Evolutionary conservation across 768 basidiomycete species (phyloP), one percentile per base, ranked within the genome.

Genomic region (Lactifluus rugatus): DNA sequence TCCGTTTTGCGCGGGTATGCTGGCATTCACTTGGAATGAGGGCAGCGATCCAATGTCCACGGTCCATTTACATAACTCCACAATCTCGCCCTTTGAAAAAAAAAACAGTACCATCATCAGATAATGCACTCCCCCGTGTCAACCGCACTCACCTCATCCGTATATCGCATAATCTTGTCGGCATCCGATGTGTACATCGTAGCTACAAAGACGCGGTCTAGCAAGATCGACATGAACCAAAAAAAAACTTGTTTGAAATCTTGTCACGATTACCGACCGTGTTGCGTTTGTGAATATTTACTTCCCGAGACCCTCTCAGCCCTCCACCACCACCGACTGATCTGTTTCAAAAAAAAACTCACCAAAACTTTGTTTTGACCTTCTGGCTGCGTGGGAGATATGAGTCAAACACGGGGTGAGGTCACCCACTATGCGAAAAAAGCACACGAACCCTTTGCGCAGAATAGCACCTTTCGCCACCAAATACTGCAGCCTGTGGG

Each of bases 401-500:
- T 69, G 63, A 66, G 64, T 51, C 58, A 52, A 59, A 57, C 52
- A 52, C 42, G 21, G 19, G 26, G n/a, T n/a, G n/a, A n/a, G n/a
- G n/a, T n/a, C n/a, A n/a, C n/a, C n/a, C n/a, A n/a, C n/a, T n/a
- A n/a, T n/a, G n/a, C n/a, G n/a, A n/a, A n/a, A n/a, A n/a, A n/a
- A n/a, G 28, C 28, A 9, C 25, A 71, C 82, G 66, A 69, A 88
- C 87, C 87, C 90, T 72, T 91, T 92, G 59, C 89, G 79, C 63
- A 92, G 71, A 65, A 92, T 90, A 23, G 89, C 88, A 53, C 90
- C 89, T 72, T 90, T 92, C 61, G 83, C 82, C 54, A 93, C 89
- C 46, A 93, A 78, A 69, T 92, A 93, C 67, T 92, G 90, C 63
- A 93, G 71, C 64, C 90, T 92, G 66, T 89, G 65, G 19, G 21